Base-by-base conservation (phyloP, 805 yeast species). In the Saturnispora hagleri region DNA sequence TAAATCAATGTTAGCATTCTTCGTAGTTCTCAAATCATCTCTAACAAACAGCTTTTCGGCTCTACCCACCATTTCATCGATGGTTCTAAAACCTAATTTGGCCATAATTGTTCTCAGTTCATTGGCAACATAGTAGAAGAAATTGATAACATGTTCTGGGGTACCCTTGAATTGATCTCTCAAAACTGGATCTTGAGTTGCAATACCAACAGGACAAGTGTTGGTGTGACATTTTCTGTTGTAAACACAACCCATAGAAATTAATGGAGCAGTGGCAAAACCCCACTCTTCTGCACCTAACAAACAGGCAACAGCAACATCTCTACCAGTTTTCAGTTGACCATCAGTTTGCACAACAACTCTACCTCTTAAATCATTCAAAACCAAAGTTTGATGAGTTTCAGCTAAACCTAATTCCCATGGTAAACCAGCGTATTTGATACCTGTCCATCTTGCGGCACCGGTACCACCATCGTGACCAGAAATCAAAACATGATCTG, bases 401-500 rank as follows among this genome's bases (percentile, higher is more conserved):
- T 91, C 99, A 53, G 98, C 98, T 57, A 91, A 78, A 66, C 99
- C 99, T 61, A 91, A 79, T 71, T 91, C 99, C 99, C 99, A 91
- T 47, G 99, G 98, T 59, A 91, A 77, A 71, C 99, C 98, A 53
- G 99, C 97, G 67, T 90, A 84, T 69, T 90, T 90, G 67, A 91
- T 89, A 67, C 96, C 93, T 20, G 97, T 90, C 89, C 95, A 88
- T 69, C 95, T 81, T 54, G 97, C 91, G 54, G 99, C 99, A 82
- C 99, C 99, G 53, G 99, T 91, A 75, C 99, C 99, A 80, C 99
- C 99, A 70, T 91, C 98, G 65, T 95, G 97, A 63, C 98, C 98
- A 55, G 97, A 87, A 58, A 91, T 87, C 66, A 91, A 77, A 63
- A 91, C 86, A 66, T 91, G 96, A 67, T 93, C 98, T 13, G 98